These are phyloP conservation scores for Medicago lupulina DNA, from an alignment of 306 rosid species.

Conservation along the genomic window DNA sequence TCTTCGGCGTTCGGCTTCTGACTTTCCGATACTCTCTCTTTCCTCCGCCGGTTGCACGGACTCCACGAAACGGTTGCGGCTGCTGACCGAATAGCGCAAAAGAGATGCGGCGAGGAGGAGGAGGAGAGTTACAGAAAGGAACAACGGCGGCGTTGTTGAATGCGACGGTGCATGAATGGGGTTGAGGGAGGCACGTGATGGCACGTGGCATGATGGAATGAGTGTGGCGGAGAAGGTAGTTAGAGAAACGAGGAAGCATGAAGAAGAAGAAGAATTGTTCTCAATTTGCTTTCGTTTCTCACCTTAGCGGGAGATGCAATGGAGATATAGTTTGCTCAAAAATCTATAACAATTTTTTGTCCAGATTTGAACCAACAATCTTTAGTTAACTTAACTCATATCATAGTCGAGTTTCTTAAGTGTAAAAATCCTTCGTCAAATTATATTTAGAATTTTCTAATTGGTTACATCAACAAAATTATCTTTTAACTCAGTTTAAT, in stretches of 20 bases:
- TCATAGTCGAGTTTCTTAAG: too few species aligned
- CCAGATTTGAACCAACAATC: too few species aligned
- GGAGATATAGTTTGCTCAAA: too few species aligned
- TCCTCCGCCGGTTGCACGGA: slow-evolving; percentile 4
- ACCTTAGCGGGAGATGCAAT: background rate
- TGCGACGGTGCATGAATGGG: background rate
- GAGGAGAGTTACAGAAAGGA: background rate
- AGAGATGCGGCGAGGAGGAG: background rate
- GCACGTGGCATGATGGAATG: slow-evolving; percentile 64
- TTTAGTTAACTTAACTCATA: too few species aligned
- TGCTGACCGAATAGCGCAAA: background rate
- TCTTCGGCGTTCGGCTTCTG: slow-evolving; percentile 57
- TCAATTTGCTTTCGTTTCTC: background rate
- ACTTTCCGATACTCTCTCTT: slow-evolving; percentile 70
- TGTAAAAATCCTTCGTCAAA: too few species aligned
- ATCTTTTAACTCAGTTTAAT: too few species aligned
- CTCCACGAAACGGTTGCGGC: background rate
- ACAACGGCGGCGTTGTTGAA: slow-evolving; percentile 10
- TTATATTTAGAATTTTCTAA: too few species aligned
- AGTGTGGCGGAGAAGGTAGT: slow-evolving; percentile 45
- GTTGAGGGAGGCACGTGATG: slow-evolving; percentile 47
- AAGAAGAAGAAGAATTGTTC: background rate
- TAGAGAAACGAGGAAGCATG: slow-evolving; percentile 54
- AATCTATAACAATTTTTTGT: too few species aligned
- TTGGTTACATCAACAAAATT: too few species aligned